These are phyloP conservation scores for Diaporthe caulivora DNA, from an alignment of 2,329 filamentous ascomycete genomes.

Conservation along the genomic window DNA sequence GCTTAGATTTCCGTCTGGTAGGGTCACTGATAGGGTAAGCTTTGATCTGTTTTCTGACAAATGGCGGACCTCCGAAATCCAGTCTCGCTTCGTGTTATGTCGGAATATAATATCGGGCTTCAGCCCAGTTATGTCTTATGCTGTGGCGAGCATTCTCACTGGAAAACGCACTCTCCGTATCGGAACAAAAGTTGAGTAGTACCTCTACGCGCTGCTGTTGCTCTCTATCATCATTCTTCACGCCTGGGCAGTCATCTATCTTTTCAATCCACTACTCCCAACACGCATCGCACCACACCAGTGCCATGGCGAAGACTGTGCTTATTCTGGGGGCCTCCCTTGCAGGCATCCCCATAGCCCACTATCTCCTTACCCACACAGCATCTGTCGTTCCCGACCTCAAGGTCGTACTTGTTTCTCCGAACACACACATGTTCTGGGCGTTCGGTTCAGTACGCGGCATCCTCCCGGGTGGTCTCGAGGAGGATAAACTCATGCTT, in stretches of 20 bases:
- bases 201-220: not conserved
- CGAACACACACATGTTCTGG: constrained; percentile 64
- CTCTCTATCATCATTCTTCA: not conserved
- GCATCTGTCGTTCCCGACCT: constrained; percentile 55
- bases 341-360: constrained; percentile 60
- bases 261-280: not conserved
- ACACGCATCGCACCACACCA: not conserved
- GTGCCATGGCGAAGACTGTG: constrained; percentile 49
- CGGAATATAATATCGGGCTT: constrained; percentile 20
- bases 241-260: not conserved
- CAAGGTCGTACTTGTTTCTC: constrained; percentile 60
- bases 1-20: constrained; percentile 6
- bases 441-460: constrained; percentile 61
- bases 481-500: constrained; percentile 62
- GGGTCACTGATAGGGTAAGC: constrained; percentile 7
- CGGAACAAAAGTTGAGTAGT: not conserved
- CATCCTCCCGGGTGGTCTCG: constrained; percentile 59
- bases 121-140: not conserved
- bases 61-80: not conserved
- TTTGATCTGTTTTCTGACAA: constrained; percentile 13
- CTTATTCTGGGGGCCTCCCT: constrained; percentile 64
- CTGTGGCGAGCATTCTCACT: no score
- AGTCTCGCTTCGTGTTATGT: no score
- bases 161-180: not conserved
- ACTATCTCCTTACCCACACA: constrained; percentile 62